phyloP scores from a whole-genome alignment of 2,329 filamentous ascomycete genomes.

The Raffaelea arxii region DNA sequence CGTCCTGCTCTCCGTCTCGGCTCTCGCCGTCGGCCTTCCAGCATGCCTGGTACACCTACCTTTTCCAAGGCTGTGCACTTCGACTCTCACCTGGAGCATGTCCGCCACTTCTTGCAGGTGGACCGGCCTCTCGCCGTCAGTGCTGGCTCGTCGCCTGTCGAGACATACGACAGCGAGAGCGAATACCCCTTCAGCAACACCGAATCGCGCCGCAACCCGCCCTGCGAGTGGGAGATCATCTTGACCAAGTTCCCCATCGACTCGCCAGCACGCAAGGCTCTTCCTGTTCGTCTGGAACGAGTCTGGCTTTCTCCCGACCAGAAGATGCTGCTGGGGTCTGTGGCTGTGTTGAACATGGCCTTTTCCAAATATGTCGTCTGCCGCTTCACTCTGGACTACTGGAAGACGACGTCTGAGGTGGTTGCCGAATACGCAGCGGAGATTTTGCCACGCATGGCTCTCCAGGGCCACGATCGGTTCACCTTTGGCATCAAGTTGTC shows the following conservation, averaged over 20 bases:
- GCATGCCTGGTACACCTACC: slow-evolving; percentile 94
- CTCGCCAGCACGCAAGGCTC: slow-evolving; percentile 47
- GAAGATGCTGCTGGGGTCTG: slow-evolving; percentile 72
- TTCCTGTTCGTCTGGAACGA: slow-evolving; percentile 72
- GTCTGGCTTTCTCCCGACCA: slow-evolving; percentile 84
- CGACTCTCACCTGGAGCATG: slow-evolving; percentile 90
- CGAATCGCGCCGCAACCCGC: slow-evolving; percentile 28
- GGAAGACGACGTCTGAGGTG: slow-evolving; percentile 97
- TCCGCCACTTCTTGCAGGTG: slow-evolving; percentile 88
- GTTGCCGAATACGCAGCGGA: slow-evolving; percentile 79
- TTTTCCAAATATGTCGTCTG: slow-evolving; percentile 87
- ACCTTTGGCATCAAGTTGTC: slow-evolving; percentile 89
- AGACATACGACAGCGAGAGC: slow-evolving; percentile 73
- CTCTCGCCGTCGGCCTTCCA: slow-evolving; percentile 75
- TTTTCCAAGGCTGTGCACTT: slow-evolving; percentile 98
- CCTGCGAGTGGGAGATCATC: slow-evolving; percentile 80
- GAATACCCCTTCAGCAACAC: slow-evolving; percentile 73
- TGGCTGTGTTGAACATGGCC: slow-evolving; percentile 78
- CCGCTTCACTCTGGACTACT: slow-evolving; percentile 93
- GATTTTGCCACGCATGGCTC: slow-evolving; percentile 54
- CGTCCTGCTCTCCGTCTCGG: slow-evolving; percentile 78
- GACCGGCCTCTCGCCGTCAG: slow-evolving; percentile 95
- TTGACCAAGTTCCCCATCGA: slow-evolving; percentile 74
- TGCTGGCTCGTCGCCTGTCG: slow-evolving; percentile 82
- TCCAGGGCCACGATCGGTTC: slow-evolving; percentile 71